Conservation (phyloP, 1,284 basidiomycete genomes). For the Sporisorium iseilematis-ciliati region DNA sequence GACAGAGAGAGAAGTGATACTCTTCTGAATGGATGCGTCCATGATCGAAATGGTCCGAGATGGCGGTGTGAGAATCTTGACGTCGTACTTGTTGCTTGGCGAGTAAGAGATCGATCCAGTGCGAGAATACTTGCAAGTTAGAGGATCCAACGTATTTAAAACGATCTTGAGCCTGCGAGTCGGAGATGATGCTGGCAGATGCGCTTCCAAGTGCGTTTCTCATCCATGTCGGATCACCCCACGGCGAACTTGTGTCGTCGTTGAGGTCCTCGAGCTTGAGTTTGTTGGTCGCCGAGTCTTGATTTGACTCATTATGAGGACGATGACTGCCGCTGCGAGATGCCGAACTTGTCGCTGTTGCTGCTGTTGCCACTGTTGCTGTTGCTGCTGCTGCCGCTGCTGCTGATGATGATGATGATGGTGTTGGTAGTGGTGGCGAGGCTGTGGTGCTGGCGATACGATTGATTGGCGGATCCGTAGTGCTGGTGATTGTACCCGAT, state of each 20-base stretch:
- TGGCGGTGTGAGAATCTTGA: neutral
- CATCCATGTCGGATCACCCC: slow-evolving; percentile 16
- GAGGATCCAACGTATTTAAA: slow-evolving; percentile 24
- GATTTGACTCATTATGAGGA: too few species aligned
- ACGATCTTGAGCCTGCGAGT: slow-evolving; percentile 16
- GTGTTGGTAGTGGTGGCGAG: neutral
- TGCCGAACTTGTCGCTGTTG: too few species aligned
- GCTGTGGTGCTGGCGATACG: neutral
- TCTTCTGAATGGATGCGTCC: slow-evolving; percentile 21
- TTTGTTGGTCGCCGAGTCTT: neutral
- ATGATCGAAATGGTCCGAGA: slow-evolving; percentile 22
- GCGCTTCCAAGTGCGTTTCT: slow-evolving; percentile 18
- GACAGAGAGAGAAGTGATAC: slow-evolving; percentile 4
- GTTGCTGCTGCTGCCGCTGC: neutral
- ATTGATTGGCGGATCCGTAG: neutral
- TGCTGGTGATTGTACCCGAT: neutral
- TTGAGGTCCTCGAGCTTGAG: too few species aligned
- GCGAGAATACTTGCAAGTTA: slow-evolving; percentile 19
- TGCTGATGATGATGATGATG: too few species aligned
- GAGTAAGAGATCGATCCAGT: slow-evolving; percentile 22
- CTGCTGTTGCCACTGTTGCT: too few species aligned
- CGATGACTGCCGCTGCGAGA: too few species aligned
- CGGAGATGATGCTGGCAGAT: slow-evolving; percentile 20
- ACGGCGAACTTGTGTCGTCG: slow-evolving; percentile 6
- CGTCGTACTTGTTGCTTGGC: slow-evolving; percentile 1